phyloP scores from a whole-genome alignment of 495 filamentous ascomycete species.

The Tuber aestivum region DNA sequence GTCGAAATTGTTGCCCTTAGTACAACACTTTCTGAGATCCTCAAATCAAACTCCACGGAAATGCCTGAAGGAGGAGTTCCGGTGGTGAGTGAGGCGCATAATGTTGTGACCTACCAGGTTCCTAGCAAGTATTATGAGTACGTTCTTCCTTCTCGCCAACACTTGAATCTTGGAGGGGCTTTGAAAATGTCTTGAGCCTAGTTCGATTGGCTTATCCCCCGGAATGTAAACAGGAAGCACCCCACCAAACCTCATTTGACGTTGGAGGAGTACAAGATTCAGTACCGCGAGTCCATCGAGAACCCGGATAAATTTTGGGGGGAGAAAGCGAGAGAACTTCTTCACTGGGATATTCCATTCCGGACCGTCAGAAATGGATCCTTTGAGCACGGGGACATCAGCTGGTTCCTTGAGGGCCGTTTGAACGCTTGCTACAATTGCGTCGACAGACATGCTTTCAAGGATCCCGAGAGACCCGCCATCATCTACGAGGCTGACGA shows the following conservation, averaged over 20 bases:
- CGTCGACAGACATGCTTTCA: slow-evolving; percentile 90
- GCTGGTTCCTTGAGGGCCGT: slow-evolving; percentile 91
- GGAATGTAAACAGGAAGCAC: slow-evolving; percentile 55
- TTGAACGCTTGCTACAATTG: slow-evolving; percentile 97
- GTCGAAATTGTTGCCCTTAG: neutral
- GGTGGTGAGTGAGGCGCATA: slow-evolving; percentile 77
- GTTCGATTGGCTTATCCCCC: slow-evolving; percentile 23
- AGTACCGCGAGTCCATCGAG: slow-evolving; percentile 95
- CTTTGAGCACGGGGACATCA: slow-evolving; percentile 72
- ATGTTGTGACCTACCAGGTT: slow-evolving; percentile 73
- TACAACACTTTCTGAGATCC: neutral
- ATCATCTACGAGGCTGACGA: slow-evolving; percentile 99
- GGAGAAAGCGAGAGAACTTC: slow-evolving; percentile 73
- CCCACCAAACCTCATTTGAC: slow-evolving; percentile 62
- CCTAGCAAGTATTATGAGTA: slow-evolving; percentile 33
- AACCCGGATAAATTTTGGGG: slow-evolving; percentile 90
- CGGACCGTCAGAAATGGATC: slow-evolving; percentile 78
- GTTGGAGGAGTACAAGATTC: slow-evolving; percentile 79
- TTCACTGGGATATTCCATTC: slow-evolving; percentile 87
- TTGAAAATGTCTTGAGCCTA: neutral
- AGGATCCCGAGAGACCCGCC: slow-evolving; percentile 82
- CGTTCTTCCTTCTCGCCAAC: slow-evolving; percentile 11
- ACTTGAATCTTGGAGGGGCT: neutral
- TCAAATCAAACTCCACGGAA: slow-evolving; percentile 6
- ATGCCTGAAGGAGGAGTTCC: slow-evolving; percentile 62